A percentile compares a stretch with the other conserved stretches of the same genome.
phyloP scores from a whole-genome alignment of 2,329 filamentous ascomycete species.

The Diaporthe humulicola region DNA sequence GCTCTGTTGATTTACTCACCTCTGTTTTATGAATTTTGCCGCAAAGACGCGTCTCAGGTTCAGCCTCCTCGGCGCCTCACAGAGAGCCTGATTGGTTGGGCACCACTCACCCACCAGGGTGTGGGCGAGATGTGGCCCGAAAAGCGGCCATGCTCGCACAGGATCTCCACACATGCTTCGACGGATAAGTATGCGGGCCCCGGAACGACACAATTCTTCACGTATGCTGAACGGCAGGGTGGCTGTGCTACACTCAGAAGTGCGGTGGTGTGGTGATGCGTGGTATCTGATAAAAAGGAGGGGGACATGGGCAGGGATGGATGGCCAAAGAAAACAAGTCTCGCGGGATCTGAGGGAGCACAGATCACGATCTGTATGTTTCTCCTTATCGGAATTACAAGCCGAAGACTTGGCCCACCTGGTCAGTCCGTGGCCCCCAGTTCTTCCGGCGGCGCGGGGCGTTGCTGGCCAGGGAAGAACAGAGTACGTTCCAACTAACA shows the following conservation, averaged over 20 bases:
- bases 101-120: background rate
- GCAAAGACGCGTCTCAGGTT: constrained; percentile 34
- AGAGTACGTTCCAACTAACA: background rate
- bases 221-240: background rate
- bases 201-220: background rate
- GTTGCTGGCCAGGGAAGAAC: background rate
- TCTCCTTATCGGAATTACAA: constrained; percentile 22
- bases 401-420: background rate
- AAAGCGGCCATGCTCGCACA: constrained; percentile 26
- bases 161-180: background rate
- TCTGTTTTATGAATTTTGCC: constrained; percentile 3
- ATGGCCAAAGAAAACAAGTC: background rate
- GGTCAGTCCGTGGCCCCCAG: background rate
- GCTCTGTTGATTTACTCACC: background rate
- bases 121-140: constrained; percentile 23
- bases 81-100: constrained; percentile 20
- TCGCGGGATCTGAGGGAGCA: constrained; percentile 12
- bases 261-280: background rate
- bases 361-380: constrained; percentile 28
- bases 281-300: background rate
- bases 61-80: constrained; percentile 18
- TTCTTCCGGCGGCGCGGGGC: background rate
- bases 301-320: background rate
- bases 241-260: background rate
- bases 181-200: background rate